phyloP scores from a whole-genome alignment of 768 basidiomycete species.

The Rhodotorula graminis region DNA sequence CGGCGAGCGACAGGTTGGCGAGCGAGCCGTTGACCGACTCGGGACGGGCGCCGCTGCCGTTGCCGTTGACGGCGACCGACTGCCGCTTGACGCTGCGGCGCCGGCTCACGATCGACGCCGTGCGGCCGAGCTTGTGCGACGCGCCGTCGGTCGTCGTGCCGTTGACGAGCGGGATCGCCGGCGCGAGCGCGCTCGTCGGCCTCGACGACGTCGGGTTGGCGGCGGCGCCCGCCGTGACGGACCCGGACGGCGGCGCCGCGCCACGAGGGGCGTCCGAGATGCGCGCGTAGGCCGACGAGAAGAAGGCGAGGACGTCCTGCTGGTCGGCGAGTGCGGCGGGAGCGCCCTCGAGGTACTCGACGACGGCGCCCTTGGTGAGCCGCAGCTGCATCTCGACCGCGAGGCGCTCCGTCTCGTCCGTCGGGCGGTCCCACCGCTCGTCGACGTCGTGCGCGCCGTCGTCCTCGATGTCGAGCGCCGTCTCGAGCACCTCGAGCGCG shows the following conservation, averaged over 20 bases:
- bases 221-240: not conserved
- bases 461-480: constrained; percentile 54
- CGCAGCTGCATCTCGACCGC: constrained; percentile 76
- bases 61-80: not conserved
- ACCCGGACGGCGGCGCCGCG: too few relatives aligned
- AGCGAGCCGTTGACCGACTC: constrained; percentile 27
- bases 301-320: constrained; percentile 80
- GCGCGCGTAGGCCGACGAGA: constrained; percentile 1
- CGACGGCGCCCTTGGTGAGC: constrained; percentile 75
- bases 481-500: constrained; percentile 68
- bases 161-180: not conserved
- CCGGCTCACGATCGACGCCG: constrained; percentile 1
- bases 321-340: constrained; percentile 75
- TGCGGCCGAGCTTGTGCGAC: not conserved
- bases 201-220: too few relatives aligned
- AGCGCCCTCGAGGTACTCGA: constrained; percentile 76
- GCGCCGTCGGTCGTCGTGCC: not conserved
- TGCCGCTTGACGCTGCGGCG: not conserved
- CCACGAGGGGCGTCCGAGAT: not conserved
- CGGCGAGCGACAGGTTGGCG: not conserved
- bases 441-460: not conserved
- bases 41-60: constrained; percentile 36
- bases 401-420: constrained; percentile 50
- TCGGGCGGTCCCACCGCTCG: constrained; percentile 9
- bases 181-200: not conserved